Evolutionary conservation across 2,329 filamentous ascomycete species (phyloP).

Genomic region (Colletotrichum navitas): DNA sequence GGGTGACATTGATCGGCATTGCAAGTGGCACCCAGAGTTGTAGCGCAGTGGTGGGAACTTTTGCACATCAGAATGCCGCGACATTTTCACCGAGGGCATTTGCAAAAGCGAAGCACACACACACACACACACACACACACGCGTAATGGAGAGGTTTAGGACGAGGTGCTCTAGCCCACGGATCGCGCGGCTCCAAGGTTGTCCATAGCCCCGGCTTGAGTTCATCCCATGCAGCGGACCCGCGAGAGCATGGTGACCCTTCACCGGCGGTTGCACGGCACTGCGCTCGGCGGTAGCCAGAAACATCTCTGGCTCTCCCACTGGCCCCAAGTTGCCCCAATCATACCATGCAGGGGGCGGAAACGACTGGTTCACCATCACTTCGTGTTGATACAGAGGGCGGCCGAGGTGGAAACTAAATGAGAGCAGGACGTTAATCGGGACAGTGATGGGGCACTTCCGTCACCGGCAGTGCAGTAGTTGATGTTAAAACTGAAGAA

Average conservation of each 20-base stretch:
- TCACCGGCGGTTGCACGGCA: background rate
- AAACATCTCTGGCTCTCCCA: background rate
- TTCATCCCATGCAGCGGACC: background rate
- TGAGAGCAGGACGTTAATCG: slow-evolving; percentile 28
- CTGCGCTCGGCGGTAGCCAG: background rate
- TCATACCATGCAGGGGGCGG: background rate
- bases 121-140: too few relatives aligned
- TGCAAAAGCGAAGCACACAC: slow-evolving; percentile 4
- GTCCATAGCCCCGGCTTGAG: background rate
- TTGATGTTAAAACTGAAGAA: too few relatives aligned
- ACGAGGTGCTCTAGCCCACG: slow-evolving; percentile 7
- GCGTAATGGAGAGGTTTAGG: background rate
- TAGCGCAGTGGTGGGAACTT: background rate
- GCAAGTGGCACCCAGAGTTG: background rate
- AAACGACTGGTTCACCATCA: background rate
- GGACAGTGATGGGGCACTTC: slow-evolving; percentile 1
- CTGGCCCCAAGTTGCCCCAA: background rate
- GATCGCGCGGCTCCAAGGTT: background rate
- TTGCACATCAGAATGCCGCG: background rate
- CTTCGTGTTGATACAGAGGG: background rate
- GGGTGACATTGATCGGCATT: slow-evolving; percentile 3
- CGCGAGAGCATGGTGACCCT: background rate
- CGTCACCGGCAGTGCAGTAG: background rate
- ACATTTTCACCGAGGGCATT: slow-evolving; percentile 13
- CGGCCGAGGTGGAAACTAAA: background rate